Base-by-base conservation (phyloP, 495 filamentous ascomycete genomes). In the Astrothelium subdiscretum region DNA sequence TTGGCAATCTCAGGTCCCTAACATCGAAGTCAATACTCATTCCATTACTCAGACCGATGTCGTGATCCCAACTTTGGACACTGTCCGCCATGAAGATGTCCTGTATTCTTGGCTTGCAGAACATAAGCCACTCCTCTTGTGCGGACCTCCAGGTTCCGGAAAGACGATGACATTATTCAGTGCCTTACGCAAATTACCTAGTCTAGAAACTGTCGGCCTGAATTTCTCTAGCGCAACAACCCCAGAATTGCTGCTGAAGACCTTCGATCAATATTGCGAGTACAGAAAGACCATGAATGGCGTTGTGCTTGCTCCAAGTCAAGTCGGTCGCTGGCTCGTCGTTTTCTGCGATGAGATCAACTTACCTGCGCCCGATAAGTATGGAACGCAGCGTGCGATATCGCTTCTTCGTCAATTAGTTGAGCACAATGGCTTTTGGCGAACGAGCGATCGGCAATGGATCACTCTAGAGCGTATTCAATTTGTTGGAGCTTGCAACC, bases 161-260 rank as follows among this genome's bases (percentile, higher is more conserved):
- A 99, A 99, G 78, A 99, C 94, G 1, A 99, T 99, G 94, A 99
- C 94, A 26, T 77, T 99, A 22, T 99, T 99, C 75, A 96, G 91
- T 70, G 95, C 94, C 29, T 82, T 99, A 59, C 83, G 95, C 58
- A 97, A 97, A 73, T 78, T 97, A 42, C 92, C 92, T 22, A 95
- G 96, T 72, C 95, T 99, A 92, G 95, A 99, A 74, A 89, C 95
- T 59, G 95, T 97, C 60, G 94, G 94, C 51, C 88, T 99, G 73
- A 99, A 99, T 73, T 99, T 99, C 74, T 99, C 94, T 18, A 97
- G 94, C 67, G 95, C 94, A 2, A 99, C 94, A 1, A 97, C 95
- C 1, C 95, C 94, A 18, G 95, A 97, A 74, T 83, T 99, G 27
- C 82, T 99, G 65, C 89, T 99, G 76, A 97, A 97, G 80, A 97